Conservation (phyloP, 805 yeast genomes). For the Torulaspora gathmanii region DNA sequence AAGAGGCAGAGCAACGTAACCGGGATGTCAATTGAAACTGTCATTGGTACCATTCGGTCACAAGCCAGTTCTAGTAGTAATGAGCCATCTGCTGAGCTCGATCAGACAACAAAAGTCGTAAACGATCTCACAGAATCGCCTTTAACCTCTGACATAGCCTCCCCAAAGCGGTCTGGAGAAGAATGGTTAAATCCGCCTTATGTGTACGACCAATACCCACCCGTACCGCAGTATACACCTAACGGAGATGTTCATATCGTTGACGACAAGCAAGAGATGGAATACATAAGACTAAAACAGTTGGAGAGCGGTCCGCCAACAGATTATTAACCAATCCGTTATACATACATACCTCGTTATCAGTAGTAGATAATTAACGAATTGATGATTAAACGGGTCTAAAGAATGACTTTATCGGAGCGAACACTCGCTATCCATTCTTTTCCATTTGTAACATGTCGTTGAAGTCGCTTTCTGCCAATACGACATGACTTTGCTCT, state of each 20-base stretch:
- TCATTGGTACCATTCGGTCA: conserved; percentile 69
- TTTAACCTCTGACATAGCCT: conserved; percentile 5
- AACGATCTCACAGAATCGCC: conserved; percentile 9
- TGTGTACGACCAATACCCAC: conserved; percentile 11
- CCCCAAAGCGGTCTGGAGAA: conserved; percentile 5
- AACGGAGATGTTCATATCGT: conserved; percentile 9
- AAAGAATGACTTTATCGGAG: neutral
- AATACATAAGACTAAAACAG: conserved; percentile 36
- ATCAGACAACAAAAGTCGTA: conserved; percentile 1
- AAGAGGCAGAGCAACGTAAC: conserved; percentile 73
- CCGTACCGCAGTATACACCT: conserved; percentile 26
- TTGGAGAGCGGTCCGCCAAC: conserved; percentile 43
- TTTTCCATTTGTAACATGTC: neutral
- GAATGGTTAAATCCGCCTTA: conserved; percentile 18
- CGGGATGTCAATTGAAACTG: conserved; percentile 73
- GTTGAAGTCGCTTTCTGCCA: conserved; percentile 5
- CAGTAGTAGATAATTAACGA: neutral
- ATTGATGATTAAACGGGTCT: neutral
- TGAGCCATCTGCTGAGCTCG: neutral
- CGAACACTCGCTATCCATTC: neutral
- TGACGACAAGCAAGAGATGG: conserved; percentile 41
- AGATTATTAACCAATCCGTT: neutral
- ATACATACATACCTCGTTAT: neutral
- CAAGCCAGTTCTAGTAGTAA: neutral
- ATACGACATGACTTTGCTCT: neutral